These are phyloP conservation scores for Mycena pura DNA, from an alignment of 768 basidiomycete genomes.

Conservation along the genomic window DNA sequence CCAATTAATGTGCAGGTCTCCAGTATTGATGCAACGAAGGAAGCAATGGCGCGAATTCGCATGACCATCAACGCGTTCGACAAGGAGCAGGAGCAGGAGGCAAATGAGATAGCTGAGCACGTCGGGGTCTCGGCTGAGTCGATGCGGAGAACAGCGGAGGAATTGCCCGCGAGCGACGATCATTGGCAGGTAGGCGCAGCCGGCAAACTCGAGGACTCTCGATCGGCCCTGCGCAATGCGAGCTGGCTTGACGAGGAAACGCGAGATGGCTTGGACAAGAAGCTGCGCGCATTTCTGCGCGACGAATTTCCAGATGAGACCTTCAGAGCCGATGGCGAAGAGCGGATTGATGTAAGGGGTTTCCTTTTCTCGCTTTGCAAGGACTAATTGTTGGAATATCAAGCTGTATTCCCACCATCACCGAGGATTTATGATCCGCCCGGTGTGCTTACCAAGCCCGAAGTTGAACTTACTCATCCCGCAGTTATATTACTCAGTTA, in stretches of 20 bases:
- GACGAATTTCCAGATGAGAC: neutral
- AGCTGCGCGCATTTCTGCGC: constrained; percentile 1
- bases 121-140: neutral
- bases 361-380: neutral
- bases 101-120: neutral
- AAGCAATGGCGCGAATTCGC: constrained; percentile 18
- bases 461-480: too few relatives aligned
- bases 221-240: neutral
- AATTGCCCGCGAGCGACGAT: neutral
- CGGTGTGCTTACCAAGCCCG: too few relatives aligned
- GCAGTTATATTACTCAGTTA: too few relatives aligned
- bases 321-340: neutral
- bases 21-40: neutral
- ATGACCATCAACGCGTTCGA: constrained; percentile 15
- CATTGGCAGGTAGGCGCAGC: constrained; percentile 5
- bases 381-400: too few relatives aligned
- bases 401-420: too few relatives aligned
- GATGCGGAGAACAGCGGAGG: neutral
- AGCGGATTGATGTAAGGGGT: neutral
- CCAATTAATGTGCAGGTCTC: too few relatives aligned
- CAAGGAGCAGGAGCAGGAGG: too few relatives aligned
- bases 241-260: neutral
- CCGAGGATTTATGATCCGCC: too few relatives aligned
- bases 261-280: neutral
- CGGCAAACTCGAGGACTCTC: neutral